Evolutionary conservation across 2,329 filamentous ascomycete genomes (phyloP), one percentile per base, ranked within the genome.

Genomic region (Corynespora cassiicola): DNA sequence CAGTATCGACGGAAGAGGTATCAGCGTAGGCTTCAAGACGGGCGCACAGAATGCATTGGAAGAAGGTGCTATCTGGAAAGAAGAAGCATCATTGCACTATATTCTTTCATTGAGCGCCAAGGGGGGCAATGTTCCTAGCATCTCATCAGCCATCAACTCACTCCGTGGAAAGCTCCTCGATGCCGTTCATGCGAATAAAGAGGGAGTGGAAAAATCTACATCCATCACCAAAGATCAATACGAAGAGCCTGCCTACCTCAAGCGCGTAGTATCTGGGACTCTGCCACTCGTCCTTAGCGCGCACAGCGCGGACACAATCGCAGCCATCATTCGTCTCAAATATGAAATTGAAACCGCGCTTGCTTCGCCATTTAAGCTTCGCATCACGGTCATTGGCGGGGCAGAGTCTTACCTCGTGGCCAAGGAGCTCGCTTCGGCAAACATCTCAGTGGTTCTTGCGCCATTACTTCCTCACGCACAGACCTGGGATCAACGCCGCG

Each of bases 331-430:
- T n/a, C 70, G 71, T 16, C 66, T 86, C 46, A 87, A 87, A 65
- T 54, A 63, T 4, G 72, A 76, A 3, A 70, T 86, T 7, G 82
- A 86, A 32, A 48, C 58, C 1, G 45, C 36, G 6, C 38, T 47
- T 22, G 16, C 40, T 6, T 63, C 70, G 10, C 27, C 52, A 2
- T 40, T 60, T 0, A 52, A 48, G 6, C 70, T 86, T 22, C 74
- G 69, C n/a, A 41, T 87, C 7, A 73, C 78, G 36, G 73, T 87
- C 32, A 62, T 84, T 15, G 84, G 84, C 45, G 84, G 76, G 25
- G 82, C 83, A 5, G 84, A 87, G 63, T 75, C 84, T 1, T 72
- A 81, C 54, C 68, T 87, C 1, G 60, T 87, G 0, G 84, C 83
- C 0, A 47, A 70, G 2, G 77, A 82, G 39, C 74, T 87, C 8